A percentile compares a stretch with the other conserved stretches of the same genome.
Evolutionary conservation across 2,329 filamentous ascomycete genomes (phyloP).

Genomic region (Pyricularia pennisetigena): DNA sequence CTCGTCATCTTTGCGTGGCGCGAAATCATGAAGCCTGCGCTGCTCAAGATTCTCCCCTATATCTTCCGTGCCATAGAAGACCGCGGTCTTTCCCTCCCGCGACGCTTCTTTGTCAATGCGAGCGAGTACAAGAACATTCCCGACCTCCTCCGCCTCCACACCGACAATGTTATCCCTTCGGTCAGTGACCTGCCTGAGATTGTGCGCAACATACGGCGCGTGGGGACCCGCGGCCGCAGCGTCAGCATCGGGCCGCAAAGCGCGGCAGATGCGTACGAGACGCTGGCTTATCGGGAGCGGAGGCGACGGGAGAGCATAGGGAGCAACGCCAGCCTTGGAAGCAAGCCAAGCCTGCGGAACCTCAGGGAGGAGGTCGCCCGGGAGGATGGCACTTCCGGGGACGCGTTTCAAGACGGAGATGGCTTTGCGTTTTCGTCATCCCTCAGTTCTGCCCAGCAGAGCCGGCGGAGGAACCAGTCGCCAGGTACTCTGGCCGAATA

Average conservation of each 20-base stretch:
- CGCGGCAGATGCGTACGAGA: slow-evolving; percentile 92
- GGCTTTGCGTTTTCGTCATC: slow-evolving; percentile 13
- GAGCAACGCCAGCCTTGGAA: slow-evolving; percentile 37
- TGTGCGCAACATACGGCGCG: slow-evolving; percentile 71
- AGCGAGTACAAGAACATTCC: slow-evolving; percentile 86
- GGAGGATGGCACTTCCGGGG: slow-evolving; percentile 12
- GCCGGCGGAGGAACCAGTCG: slow-evolving; percentile 19
- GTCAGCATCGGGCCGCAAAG: slow-evolving; percentile 92
- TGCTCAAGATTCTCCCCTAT: slow-evolving; percentile 72
- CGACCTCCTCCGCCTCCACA: slow-evolving; percentile 51
- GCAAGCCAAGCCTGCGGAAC: slow-evolving; percentile 32
- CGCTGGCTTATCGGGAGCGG: slow-evolving; percentile 76
- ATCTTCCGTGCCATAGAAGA: slow-evolving; percentile 80
- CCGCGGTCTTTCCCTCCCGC: slow-evolving; percentile 67
- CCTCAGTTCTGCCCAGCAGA: neutral
- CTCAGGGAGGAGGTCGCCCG: slow-evolving; percentile 22
- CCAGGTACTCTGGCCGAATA: slow-evolving; percentile 47
- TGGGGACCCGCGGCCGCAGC: slow-evolving; percentile 60
- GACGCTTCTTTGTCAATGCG: slow-evolving; percentile 84
- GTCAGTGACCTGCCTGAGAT: slow-evolving; percentile 81
- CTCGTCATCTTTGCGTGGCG: slow-evolving; percentile 82
- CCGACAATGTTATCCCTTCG: slow-evolving; percentile 81
- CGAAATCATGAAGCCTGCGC: slow-evolving; percentile 74
- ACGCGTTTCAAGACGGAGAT: slow-evolving; percentile 8
- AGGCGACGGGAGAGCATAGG: slow-evolving; percentile 43